Evolutionary conservation across 2,329 filamentous ascomycete species (phyloP), one percentile per base, ranked within the genome.

Genomic region (Trichoderma endophyticum): DNA sequence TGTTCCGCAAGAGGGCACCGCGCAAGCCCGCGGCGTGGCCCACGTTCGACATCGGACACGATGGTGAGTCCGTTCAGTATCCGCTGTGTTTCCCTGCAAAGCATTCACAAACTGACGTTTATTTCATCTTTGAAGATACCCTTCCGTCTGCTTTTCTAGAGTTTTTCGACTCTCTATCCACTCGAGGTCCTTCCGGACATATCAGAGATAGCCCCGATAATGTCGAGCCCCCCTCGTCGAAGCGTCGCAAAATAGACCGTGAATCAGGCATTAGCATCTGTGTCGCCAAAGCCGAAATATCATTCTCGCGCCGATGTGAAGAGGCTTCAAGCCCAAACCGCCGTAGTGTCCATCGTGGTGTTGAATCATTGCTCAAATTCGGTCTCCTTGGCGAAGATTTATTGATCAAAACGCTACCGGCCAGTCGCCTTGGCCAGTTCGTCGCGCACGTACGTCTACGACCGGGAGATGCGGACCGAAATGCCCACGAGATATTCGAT

Each of bases 201-300:
- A 63, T 24, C 6, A 39, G 3, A 28, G 51, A 69, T 28, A 36
- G 43, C 18, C 21, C n/a, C 36, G 18, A n/a, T 36, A 32, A 62
- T 6, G 6, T 56, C 30, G 26, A 48, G 5, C 54, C n/a, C 4
- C 76, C 75, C 21, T 74, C 77, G 18, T 24, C 72, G 5, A 82
- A 82, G 75, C 80, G 80, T 63, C 80, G 76, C 63, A 82, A 79
- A 75, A 73, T 76, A 14, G 70, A 73, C 21, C 59, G 24, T 59
- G 72, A 68, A 63, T 60, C 51, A 43, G 59, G 18, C 36, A 68
- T 28, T 15, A 43, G 36, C 24, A 77, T 82, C 34, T 76, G 76
- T 36, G 62, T 82, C 18, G 76, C 75, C 18, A 78, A 72, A 57
- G 74, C 74, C 36, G 60, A 74, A 12, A 24, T 81, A 6, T 75